A percentile compares a stretch with the other conserved stretches of the same genome.
Evolutionary conservation across 2,329 filamentous ascomycete species (phyloP).

Genomic region (Fusarium praegraminearum): DNA sequence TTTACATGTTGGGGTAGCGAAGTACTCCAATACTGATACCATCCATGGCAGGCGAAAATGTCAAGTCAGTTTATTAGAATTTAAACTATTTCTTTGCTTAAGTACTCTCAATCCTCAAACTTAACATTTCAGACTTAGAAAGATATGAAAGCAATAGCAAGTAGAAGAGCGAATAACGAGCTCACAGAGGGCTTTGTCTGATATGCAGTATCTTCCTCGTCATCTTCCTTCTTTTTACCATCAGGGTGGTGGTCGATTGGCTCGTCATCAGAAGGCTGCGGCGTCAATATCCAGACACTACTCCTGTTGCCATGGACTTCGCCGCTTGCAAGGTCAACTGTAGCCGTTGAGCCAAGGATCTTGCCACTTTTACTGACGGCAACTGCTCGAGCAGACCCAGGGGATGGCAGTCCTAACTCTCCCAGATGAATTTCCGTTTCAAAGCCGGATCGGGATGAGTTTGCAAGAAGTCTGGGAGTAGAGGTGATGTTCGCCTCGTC

Average conservation of each 20-base stretch:
- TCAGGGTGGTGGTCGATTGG: neutral
- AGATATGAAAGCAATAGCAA: slow-evolving; percentile 22
- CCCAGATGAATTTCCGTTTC: slow-evolving; percentile 36
- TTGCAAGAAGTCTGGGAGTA: slow-evolving; percentile 26
- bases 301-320: slow-evolving; percentile 39
- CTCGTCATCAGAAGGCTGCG: slow-evolving; percentile 11
- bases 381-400: slow-evolving; percentile 33
- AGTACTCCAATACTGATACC: neutral
- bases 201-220: slow-evolving; percentile 29
- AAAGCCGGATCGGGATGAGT: slow-evolving; percentile 40
- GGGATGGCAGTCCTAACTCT: neutral
- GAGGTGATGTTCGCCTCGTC: slow-evolving; percentile 35
- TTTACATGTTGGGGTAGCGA: neutral
- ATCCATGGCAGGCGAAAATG: neutral
- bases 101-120: neutral
- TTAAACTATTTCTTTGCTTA: neutral
- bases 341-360: slow-evolving; percentile 37
- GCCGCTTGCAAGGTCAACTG: slow-evolving; percentile 37
- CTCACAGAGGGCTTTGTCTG: slow-evolving; percentile 6
- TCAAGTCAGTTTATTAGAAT: neutral
- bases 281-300: slow-evolving; percentile 31
- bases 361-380: slow-evolving; percentile 36
- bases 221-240: neutral
- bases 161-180: slow-evolving; percentile 24
- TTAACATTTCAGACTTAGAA: neutral